Evolutionary conservation across 495 filamentous ascomycete genomes (phyloP), one percentile per base, ranked within the genome.

Genomic region (Xylaria bambusicola): DNA sequence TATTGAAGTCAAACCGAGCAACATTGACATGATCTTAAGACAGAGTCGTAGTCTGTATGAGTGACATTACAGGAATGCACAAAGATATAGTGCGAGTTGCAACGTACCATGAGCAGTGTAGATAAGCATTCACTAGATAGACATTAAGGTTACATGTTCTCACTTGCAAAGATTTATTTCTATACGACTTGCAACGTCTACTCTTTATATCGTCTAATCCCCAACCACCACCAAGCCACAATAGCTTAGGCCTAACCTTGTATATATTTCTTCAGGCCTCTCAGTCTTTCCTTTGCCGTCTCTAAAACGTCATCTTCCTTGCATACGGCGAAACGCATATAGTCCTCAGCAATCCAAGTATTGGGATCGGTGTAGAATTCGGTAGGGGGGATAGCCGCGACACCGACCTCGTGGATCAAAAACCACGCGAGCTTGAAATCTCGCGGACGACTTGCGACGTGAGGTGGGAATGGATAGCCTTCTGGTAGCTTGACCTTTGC

Each of bases 381-480:
- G 0, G 90, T 96, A 0, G 94, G 94, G 2, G 94, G 94, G 62
- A 98, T 98, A 1, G 93, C 91, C 6, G 94, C 94, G 2, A 98
- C 91, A 5, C 94, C 94, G 49, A 98, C 78, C 78, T 98, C 94
- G 72, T 90, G 92, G 71, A 98, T 98, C 62, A 96, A 74, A 75
- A 97, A 97, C 94, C 94, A 98, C 35, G 84, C 83, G 29, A 98
- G 80, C 77, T 95, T 88, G 79, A 97, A 98, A 75, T 98, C 94
- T 33, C 94, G 81, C 31, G 94, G 88, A 10, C 93, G 84, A 52
- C 80, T 84, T 24, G 88, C 87, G 6, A 98, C 93, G 73, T 96
- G 90, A 0, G 88, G 79, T 3, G 94, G 94, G 79, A 97, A 97
- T 0, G 85, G 80, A 71, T 97, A 97, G 67, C 85, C 85, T 4